phyloP scores from a whole-genome alignment of 305 asterid species.

The Petunia hybrid region DNA sequence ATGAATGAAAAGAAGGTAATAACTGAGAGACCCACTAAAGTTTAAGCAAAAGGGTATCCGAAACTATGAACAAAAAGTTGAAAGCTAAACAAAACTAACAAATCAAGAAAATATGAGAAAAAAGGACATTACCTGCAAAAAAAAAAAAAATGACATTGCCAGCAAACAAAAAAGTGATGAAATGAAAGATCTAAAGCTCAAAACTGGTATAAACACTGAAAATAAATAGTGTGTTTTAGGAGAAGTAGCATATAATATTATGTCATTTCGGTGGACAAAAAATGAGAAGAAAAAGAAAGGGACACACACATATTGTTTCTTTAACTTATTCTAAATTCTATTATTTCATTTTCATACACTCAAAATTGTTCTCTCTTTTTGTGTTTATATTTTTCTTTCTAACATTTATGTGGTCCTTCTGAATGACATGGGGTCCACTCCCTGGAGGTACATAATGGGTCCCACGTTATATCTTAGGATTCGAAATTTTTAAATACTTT shows the following conservation, averaged over 20 bases:
- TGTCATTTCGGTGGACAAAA: constrained; percentile 28
- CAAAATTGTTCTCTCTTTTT: background rate
- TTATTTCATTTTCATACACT: constrained; percentile 6
- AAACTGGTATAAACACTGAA: constrained; percentile 3
- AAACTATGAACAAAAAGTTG: background rate
- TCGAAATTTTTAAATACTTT: background rate
- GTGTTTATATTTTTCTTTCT: background rate
- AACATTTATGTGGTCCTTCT: constrained; percentile 22
- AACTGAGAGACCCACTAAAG: background rate
- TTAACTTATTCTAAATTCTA: background rate
- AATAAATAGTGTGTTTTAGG: background rate
- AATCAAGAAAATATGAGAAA: background rate
- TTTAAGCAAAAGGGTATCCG: constrained; percentile 9
- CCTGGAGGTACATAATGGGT: background rate
- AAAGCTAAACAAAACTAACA: background rate
- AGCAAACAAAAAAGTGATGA: background rate
- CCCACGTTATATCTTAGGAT: constrained; percentile 12
- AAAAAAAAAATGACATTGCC: background rate
- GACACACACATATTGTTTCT: background rate
- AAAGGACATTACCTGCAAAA: constrained; percentile 4
- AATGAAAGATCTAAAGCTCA: constrained; percentile 22
- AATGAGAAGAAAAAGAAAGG: background rate
- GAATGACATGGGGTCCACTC: background rate
- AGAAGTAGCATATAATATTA: background rate
- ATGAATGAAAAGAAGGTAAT: constrained; percentile 5